Conservation (phyloP, 2,329 filamentous ascomycete genomes). For the Ophiocordyceps camponoti-leonardi region DNA sequence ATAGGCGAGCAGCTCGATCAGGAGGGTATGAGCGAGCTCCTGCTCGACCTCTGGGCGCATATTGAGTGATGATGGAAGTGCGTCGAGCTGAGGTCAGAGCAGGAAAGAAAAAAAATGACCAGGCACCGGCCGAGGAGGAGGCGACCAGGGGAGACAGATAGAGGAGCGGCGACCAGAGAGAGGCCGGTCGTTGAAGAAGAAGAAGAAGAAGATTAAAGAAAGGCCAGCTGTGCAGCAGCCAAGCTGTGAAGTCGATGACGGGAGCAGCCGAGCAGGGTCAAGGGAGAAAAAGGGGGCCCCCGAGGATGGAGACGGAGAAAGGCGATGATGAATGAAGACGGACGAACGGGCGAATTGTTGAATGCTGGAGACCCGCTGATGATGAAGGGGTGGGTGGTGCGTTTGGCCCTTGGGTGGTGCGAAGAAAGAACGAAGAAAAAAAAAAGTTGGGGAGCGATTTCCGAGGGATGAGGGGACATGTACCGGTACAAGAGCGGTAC, state of each 20-base stretch:
- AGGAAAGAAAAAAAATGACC: not conserved
- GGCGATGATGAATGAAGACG: not conserved
- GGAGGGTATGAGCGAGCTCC: slow-evolving; percentile 93
- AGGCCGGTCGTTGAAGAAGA: not conserved
- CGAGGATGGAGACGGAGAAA: not conserved
- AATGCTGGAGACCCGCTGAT: not conserved
- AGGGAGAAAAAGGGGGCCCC: not conserved
- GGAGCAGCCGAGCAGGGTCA: not conserved
- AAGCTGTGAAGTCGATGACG: not conserved
- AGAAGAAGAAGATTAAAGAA: not conserved
- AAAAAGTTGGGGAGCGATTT: not conserved
- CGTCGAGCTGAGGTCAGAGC: not conserved
- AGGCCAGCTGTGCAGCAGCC: not conserved
- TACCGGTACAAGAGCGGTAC: not conserved
- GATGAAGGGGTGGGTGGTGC: no score
- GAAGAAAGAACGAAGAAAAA: not conserved
- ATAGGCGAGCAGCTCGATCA: slow-evolving; percentile 97
- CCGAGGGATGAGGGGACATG: not conserved
- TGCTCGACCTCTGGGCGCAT: slow-evolving; percentile 99
- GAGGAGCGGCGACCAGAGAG: not conserved
- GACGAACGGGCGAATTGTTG: not conserved
- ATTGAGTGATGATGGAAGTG: slow-evolving; percentile 12
- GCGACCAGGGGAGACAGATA: not conserved
- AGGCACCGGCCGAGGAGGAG: not conserved
- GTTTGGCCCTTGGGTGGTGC: not conserved